Base-by-base conservation (phyloP, 495 filamentous ascomycete genomes). In the Penicillium bialowiezense region DNA sequence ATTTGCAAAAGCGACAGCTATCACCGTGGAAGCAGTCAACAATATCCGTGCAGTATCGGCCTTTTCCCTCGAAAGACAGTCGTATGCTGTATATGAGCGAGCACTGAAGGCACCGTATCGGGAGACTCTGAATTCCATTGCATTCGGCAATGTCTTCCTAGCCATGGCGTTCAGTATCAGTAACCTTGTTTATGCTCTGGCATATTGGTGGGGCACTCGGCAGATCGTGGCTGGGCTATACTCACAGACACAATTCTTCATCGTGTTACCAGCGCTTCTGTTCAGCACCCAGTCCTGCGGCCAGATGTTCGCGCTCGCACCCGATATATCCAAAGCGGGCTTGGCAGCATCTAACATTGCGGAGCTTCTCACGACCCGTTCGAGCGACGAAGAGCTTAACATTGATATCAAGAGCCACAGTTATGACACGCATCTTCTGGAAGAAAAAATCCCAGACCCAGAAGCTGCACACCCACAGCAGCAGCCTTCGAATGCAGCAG, bases 121-220 rank as follows among this genome's bases (percentile, higher is more conserved):
- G 24, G 75, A 77, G 36, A 78, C 74, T 12, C 63, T 74, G 12
- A 54, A 59, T 15, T 72, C 73, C 0, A 78, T 69, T 37, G 67
- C 69, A 0, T 67, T 47, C 9, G 66, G 62, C 1, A 72, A 71
- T 37, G 50, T 69, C 15, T 72, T 66, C 55, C 65, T 72, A 35
- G 69, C 73, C 0, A 7, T 65, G 7, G 66, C 70, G 5, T 74
- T 69, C 56, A 68, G 68, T 18, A 61, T 74, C 34, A 72, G 69
- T 51, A 69, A 78, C 44, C 62, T 82, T 12, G 74, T 86, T 12
- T 83, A 83, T 58, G 83, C 82, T 0, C 64, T 88, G 18, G 82
- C 82, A 0, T 87, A 86, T 61, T 86, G 82, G 78, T 88, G 84
- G 75, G 83, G 83, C 3, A 73, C 79, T 1, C 71, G 67, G 28